Base-by-base conservation (phyloP, 805 yeast species). In the Naumovozyma dairenensis region DNA sequence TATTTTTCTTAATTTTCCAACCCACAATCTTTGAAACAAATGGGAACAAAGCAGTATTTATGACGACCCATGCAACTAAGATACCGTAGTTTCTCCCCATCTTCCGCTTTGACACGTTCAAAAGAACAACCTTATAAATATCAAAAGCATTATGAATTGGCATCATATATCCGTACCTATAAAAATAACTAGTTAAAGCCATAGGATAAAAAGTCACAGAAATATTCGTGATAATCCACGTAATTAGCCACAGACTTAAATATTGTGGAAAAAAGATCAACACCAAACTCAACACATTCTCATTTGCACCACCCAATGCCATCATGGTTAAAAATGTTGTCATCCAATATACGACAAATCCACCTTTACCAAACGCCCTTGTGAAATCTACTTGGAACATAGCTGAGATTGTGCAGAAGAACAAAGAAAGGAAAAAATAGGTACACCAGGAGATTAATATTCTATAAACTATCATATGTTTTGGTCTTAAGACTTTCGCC, bases 291-390 rank as follows among this genome's bases (percentile, higher is more conserved):
- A 77, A 74, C 42, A 70, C 59, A 41, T 77, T 73, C 54, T 83
- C 92, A 49, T 77, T 79, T 16, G 79, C 77, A 31, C 80, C 73
- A 38, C 92, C 93, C 19, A 80, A 79, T 1, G 87, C 82, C 40
- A 74, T 59, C 83, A 82, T 77, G 4, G 83, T 71, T 31, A 82
- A 45, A 51, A 62, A 83, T 4, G 76, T 66, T 15, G 75, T 43
- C 71, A 77, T 66, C 93, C 93, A 83, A 43, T 70, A 71, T 1
- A 82, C 77, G 27, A 82, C 68, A 55, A 81, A 82, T 0, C 93
- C 93, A 7, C 76, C 72, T 25, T 58, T 64, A 1, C 84, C 86
- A 62, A 73, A 80, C 0, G 83, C 58, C 2, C 33, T 46, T 12
- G 72, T 66, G 50, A 77, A 70, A 45, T 73, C 72, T 21, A 79